These are phyloP conservation scores for Sanghuangporus baumii DNA, from an alignment of 1,284 basidiomycete species.

Conservation along the genomic window DNA sequence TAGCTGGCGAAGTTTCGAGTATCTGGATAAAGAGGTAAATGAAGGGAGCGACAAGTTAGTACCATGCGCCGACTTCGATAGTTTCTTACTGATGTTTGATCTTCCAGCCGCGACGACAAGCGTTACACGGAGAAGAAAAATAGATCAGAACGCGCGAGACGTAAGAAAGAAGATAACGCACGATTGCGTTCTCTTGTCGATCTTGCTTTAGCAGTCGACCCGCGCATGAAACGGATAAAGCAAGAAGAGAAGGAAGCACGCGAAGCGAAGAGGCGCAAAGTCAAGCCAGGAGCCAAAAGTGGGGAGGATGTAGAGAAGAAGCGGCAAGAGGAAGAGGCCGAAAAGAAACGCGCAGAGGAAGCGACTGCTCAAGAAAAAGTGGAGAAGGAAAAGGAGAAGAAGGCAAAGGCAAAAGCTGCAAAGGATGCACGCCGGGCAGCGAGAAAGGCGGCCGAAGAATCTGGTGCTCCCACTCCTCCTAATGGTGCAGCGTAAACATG, in stretches of 20 bases:
- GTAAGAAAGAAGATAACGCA: conserved; percentile 98
- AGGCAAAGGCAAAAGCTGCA: conserved; percentile 38
- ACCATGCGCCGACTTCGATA: not conserved
- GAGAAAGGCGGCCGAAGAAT: conserved; percentile 26
- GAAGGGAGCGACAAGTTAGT: conserved; percentile 91
- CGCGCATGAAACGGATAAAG: conserved; percentile 97
- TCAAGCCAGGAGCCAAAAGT: conserved; percentile 38
- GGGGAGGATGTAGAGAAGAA: conserved; percentile 59
- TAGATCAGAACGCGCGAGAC: conserved; percentile 90
- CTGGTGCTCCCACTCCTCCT: not conserved
- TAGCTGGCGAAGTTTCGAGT: conserved; percentile 97
- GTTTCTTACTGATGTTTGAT: not conserved
- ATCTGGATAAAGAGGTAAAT: conserved; percentile 97
- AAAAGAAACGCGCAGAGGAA: conserved; percentile 62
- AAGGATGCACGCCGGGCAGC: conserved; percentile 77
- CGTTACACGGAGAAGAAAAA: conserved; percentile 99
- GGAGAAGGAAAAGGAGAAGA: conserved; percentile 76
- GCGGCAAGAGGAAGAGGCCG: conserved; percentile 65
- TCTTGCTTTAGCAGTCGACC: conserved; percentile 80
- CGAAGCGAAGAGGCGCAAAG: conserved; percentile 84
- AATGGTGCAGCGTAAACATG: not conserved
- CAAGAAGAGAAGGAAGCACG: conserved; percentile 94
- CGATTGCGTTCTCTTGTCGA: conserved; percentile 88
- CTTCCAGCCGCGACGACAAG: conserved; percentile 88
- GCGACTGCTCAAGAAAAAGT: conserved; percentile 70